Evolutionary conservation across 139 green algal species (phyloP), one percentile per base, ranked within the genome.

Genomic region (Micractinium sp.): DNA sequence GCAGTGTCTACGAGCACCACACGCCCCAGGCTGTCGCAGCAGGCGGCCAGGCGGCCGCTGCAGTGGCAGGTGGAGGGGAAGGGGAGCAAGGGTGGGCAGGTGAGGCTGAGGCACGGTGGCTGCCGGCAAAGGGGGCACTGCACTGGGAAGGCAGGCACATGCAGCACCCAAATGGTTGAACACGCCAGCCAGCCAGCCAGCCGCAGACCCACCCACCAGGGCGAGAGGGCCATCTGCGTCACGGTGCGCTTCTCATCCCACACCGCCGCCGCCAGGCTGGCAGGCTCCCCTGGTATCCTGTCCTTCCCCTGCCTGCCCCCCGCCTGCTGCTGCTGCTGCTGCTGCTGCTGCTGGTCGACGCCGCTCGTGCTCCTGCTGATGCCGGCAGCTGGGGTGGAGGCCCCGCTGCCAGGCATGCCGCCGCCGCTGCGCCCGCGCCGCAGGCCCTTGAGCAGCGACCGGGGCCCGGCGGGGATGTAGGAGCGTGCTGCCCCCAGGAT

Each of bases 11-110:
- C 29, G 67, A 97, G 88, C 91, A 95, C 63, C 39, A 97, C 90
- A 3, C 95, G 87, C 0, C 95, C 95, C 22, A 97, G 92, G 53
- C 81, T 94, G 76, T 97, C 95, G 53, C 91, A 90, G 12, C 94
- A 91, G 29, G 90, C 92, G 27, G 95, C 88, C 83, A 94, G 87
- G 16, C 80, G 15, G 19, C 94, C 92, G 41, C 87, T 87, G 47
- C 39, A 53, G 27, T 22, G 53, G 13, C 36, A 79, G 20, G 76
- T 38, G 19, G 39, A 19, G 14, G 56, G 20, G 85, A 25, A 74
- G 47, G n/a, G 15, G 39, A 12, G 53, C 7, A 41, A n/a, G 60
- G 78, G 78, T 1, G 79, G 47, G 47, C 47, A 9, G 47, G 47
- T 56, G 47, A 56, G 47, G 9, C 7, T 9, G 9, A 9, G 47